A percentile compares a stretch with the other conserved stretches of the same genome.
Evolutionary conservation across 306 rosid genomes (phyloP).

Genomic region (Castanea crenata): DNA sequence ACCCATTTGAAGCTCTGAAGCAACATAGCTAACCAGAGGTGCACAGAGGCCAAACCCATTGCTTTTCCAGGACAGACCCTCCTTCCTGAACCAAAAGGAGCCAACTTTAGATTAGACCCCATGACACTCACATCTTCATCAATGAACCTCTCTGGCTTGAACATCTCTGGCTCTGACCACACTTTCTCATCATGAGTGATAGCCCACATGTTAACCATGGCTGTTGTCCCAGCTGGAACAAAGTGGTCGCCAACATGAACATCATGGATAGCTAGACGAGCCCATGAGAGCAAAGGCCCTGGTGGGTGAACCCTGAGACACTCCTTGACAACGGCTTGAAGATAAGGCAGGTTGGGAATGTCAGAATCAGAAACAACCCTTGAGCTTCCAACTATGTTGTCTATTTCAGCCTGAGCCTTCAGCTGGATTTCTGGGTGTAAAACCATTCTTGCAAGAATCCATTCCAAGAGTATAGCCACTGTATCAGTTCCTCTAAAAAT

Average conservation of each 20-base stretch:
- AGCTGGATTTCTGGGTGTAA: constrained; percentile 39
- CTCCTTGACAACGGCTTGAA: constrained; percentile 45
- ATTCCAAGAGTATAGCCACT: constrained; percentile 38
- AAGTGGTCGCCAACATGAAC: constrained; percentile 21
- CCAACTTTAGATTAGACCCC: constrained; percentile 41
- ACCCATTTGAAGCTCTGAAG: constrained; percentile 37
- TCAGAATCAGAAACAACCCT: constrained; percentile 28
- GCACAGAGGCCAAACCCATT: constrained; percentile 36
- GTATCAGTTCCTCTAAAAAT: constrained; percentile 52
- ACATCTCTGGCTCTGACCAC: constrained; percentile 35
- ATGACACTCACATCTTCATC: constrained; percentile 16
- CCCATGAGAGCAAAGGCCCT: constrained; percentile 53
- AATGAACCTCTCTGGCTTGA: constrained; percentile 38
- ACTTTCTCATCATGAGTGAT: constrained; percentile 36
- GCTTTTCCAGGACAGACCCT: constrained; percentile 49
- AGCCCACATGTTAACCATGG: constrained; percentile 59
- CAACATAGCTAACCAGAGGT: constrained; percentile 39
- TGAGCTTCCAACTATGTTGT: constrained; percentile 3
- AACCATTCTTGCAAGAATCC: constrained; percentile 42
- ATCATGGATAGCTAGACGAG: constrained; percentile 36
- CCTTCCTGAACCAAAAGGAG: constrained; percentile 49
- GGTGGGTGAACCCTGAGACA: constrained; percentile 46
- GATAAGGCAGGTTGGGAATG: constrained; percentile 31
- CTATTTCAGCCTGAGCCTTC: constrained; percentile 34
- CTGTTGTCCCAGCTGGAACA: constrained; percentile 41